Evolutionary conservation across 495 filamentous ascomycete species (phyloP), one percentile per base, ranked within the genome.

Genomic region (Daldinia caldariorum): DNA sequence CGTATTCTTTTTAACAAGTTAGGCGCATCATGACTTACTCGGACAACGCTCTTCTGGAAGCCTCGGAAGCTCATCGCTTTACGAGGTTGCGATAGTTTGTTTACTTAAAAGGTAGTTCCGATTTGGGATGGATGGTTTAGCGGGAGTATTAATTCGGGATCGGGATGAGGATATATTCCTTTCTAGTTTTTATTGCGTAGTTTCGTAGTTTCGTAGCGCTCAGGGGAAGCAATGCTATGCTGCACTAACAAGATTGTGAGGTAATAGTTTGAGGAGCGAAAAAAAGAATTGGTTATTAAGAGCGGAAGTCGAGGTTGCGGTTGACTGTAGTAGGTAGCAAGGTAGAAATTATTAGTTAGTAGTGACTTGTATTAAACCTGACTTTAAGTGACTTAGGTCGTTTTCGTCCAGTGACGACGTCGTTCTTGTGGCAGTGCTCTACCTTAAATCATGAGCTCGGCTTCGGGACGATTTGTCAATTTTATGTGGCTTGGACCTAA

Each of bases 61-160:
- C 95, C 95, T 83, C 94, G 94, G 83, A 97, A 94, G 88, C 94
- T 97, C 95, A 99, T 99, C 72, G 71, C 71, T 77, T 41, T 63
- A 39, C 53, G 38, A 53, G 45, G 45, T 63, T 39, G 34, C 53
- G 53, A 39, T 26, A 22, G 35, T 38, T 63, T 61, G 39, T 45
- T 61, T 47, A 34, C 49, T 26, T 26, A 26, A 26, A 3, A 3
- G n/a, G 20, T 22, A 54, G 43, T 47, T 50, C 47, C 16, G 31
- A 18, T 58, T 43, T 43, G 41, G 1, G 29, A 58, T 29, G 16
- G 50, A 14, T 39, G 39, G 6, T 37, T 37, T 65, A 13, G 43
- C 7, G 22, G 45, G 60, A 47, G 35, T 72, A 53, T 65, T 61
- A 55, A 49, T 66, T 71, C 61, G 18, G 37, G 29, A n/a, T 58